A percentile compares a stretch with the other conserved stretches of the same genome.
phyloP scores from a whole-genome alignment of 2,329 filamentous ascomycete genomes.

The Didymella pomorum region DNA sequence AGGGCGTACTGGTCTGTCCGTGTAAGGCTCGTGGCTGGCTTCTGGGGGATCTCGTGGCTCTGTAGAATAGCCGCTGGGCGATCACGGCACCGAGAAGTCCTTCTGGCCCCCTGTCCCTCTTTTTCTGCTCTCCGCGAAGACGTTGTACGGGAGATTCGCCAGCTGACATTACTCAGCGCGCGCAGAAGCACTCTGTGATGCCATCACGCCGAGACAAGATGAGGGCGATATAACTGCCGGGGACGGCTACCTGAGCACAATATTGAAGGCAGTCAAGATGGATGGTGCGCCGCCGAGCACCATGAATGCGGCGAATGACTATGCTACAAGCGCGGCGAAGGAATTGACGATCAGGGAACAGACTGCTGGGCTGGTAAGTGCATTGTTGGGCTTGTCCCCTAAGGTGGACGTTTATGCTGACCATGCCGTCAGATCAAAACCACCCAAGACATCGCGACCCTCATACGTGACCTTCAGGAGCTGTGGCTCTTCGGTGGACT shows the following conservation, averaged over 20 bases:
- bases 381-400: not conserved
- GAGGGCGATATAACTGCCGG: constrained; percentile 33
- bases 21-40: not conserved
- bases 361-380: constrained; percentile 63
- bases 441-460: constrained; percentile 67
- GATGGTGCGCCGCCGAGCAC: constrained; percentile 52
- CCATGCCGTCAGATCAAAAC: constrained; percentile 59
- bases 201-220: constrained; percentile 57
- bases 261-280: constrained; percentile 62
- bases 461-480: constrained; percentile 70
- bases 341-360: constrained; percentile 67
- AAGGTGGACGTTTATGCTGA: not conserved
- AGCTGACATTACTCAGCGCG: constrained; percentile 39
- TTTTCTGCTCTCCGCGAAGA: not conserved
- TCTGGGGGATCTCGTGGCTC: not conserved
- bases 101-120: not conserved
- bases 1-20: not conserved
- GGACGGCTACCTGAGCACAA: constrained; percentile 59
- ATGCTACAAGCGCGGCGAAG: constrained; percentile 64
- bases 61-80: not conserved
- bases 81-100: not conserved
- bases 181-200: constrained; percentile 51
- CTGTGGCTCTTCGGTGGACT: constrained; percentile 72
- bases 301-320: constrained; percentile 53
- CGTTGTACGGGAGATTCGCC: not conserved